phyloP scores from a whole-genome alignment of 345 rosid species.

The Bruguiera gymnorhiza region DNA sequence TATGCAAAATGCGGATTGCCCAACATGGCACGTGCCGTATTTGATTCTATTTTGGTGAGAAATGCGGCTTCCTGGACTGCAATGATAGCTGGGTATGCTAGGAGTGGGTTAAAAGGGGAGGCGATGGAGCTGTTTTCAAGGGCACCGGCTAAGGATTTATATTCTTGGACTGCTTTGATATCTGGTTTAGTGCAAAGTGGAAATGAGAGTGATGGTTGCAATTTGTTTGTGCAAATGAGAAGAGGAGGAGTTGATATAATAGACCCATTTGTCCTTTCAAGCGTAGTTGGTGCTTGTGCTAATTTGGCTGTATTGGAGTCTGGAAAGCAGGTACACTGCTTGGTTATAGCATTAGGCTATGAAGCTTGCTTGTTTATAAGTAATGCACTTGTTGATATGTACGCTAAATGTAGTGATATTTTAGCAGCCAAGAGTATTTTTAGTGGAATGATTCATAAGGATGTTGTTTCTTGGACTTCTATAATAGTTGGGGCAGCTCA shows the following conservation, averaged over 20 bases:
- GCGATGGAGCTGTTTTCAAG: conserved; percentile 45
- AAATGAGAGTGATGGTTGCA: conserved; percentile 47
- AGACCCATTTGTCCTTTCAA: conserved; percentile 77
- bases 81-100: conserved; percentile 60
- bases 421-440: conserved; percentile 54
- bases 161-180: conserved; percentile 67
- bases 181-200: conserved; percentile 81
- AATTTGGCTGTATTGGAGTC: conserved; percentile 53
- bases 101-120: conserved; percentile 54
- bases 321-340: conserved; percentile 65
- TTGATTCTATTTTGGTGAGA: conserved; percentile 48
- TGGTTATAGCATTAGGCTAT: conserved; percentile 50
- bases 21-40: conserved; percentile 41
- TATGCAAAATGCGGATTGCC: conserved; percentile 59
- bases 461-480: conserved; percentile 84
- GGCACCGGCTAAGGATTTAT: conserved; percentile 47
- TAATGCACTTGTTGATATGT: conserved; percentile 77
- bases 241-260: conserved; percentile 58
- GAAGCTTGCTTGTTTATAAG: conserved; percentile 59
- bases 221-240: conserved; percentile 61
- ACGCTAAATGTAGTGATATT: conserved; percentile 77
- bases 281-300: conserved; percentile 69
- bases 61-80: conserved; percentile 61
- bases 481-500: conserved; percentile 77
- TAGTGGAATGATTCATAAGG: conserved; percentile 42